phyloP scores from a whole-genome alignment of 345 rosid species.

The Abelmoschus esculentus region DNA sequence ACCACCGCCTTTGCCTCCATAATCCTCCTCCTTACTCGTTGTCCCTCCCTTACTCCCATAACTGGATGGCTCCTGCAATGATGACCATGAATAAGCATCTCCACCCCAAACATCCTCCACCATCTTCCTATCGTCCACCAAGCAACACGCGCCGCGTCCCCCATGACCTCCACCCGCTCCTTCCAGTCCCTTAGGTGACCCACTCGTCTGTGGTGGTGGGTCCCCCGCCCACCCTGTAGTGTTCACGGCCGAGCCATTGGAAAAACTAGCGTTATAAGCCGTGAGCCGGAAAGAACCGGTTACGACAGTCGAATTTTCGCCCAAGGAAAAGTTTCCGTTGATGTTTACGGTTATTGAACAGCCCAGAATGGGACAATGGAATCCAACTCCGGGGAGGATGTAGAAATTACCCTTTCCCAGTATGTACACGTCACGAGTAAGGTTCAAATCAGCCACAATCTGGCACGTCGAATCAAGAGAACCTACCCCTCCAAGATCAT shows the following conservation, averaged over 20 bases:
- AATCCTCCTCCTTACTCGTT: constrained; percentile 79
- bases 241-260: constrained; percentile 54
- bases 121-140: constrained; percentile 52
- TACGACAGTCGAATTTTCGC: constrained; percentile 52
- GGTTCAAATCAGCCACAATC: constrained; percentile 79
- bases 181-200: constrained; percentile 77
- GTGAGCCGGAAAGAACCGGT: constrained; percentile 60
- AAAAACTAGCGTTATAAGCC: constrained; percentile 67
- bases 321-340: constrained; percentile 68
- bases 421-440: constrained; percentile 73
- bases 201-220: constrained; percentile 93
- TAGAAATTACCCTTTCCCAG: constrained; percentile 75
- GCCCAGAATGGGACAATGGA: constrained; percentile 60
- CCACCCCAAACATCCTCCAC: constrained; percentile 99
- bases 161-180: constrained; percentile 99
- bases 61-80: constrained; percentile 67
- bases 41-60: constrained; percentile 87
- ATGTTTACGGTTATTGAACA: constrained; percentile 69
- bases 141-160: constrained; percentile 88
- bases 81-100: constrained; percentile 91
- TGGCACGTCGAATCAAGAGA: constrained; percentile 74
- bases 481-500: constrained; percentile 89
- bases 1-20: constrained; percentile 95
- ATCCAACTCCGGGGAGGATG: constrained; percentile 61
- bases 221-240: constrained; percentile 79